Evolutionary conservation across 2,329 filamentous ascomycete species (phyloP).

Genomic region (Venturiaceae sp.): DNA sequence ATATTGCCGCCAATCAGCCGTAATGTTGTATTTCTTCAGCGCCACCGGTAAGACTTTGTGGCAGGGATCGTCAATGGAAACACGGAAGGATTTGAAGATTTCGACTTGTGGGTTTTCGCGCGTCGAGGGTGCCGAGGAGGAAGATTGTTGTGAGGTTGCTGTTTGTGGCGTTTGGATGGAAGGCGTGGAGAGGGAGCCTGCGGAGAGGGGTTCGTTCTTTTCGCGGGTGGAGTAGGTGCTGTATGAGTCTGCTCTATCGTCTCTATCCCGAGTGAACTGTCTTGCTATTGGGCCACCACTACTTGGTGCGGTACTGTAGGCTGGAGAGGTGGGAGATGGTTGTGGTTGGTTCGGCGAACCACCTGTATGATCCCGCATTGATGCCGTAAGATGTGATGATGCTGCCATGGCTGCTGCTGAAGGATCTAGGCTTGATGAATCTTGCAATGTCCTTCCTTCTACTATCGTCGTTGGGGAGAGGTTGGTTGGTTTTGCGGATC

Average conservation of each 20-base stretch:
- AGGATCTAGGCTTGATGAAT: slow-evolving; percentile 35
- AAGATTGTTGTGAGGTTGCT: slow-evolving; percentile 3
- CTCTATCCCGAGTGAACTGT: slow-evolving; percentile 14
- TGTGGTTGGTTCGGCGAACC: slow-evolving; percentile 22
- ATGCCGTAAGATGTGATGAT: slow-evolving; percentile 40
- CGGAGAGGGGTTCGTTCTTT: slow-evolving; percentile 1
- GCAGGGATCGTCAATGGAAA: slow-evolving; percentile 96
- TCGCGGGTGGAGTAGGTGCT: slow-evolving; percentile 1
- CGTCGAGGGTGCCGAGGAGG: slow-evolving; percentile 5
- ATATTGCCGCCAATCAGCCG: slow-evolving; percentile 94
- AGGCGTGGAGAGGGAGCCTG: not conserved
- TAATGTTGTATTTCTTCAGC: slow-evolving; percentile 96
- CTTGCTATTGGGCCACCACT: slow-evolving; percentile 10
- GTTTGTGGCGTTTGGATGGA: not conserved
- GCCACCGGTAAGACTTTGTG: slow-evolving; percentile 94
- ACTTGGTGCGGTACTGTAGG: slow-evolving; percentile 22
- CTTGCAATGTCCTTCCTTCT: slow-evolving; percentile 30
- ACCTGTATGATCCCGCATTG: slow-evolving; percentile 22
- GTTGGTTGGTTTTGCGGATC: slow-evolving; percentile 34
- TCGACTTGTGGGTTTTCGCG: slow-evolving; percentile 55
- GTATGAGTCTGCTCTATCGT: not conserved
- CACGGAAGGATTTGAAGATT: slow-evolving; percentile 98
- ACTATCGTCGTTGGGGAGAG: slow-evolving; percentile 38
- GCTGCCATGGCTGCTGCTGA: slow-evolving; percentile 41
- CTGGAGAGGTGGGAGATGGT: slow-evolving; percentile 39